phyloP scores from a whole-genome alignment of 164 flowering plant species.

The Vitis cinerea region DNA sequence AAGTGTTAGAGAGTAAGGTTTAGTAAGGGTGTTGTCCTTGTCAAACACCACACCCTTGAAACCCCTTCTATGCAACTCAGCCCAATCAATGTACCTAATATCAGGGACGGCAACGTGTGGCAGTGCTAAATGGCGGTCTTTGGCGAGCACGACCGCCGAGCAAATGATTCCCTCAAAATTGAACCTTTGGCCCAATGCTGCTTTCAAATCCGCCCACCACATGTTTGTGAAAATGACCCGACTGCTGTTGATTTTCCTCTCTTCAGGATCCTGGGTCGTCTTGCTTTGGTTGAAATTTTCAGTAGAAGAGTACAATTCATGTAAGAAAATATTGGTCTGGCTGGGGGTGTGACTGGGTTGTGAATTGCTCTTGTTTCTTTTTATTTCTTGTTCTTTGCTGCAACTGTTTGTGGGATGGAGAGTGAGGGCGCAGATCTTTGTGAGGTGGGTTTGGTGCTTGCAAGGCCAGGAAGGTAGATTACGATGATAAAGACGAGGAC shows the following conservation, averaged over 20 bases:
- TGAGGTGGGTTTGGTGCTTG: slow-evolving; percentile 5
- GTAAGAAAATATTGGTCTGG: neutral
- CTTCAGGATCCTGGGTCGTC: slow-evolving; percentile 10
- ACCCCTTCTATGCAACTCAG: slow-evolving; percentile 52
- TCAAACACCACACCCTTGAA: slow-evolving; percentile 86
- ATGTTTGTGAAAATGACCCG: slow-evolving; percentile 39
- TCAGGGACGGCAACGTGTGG: slow-evolving; percentile 78
- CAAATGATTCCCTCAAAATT: slow-evolving; percentile 63
- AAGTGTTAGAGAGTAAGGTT: slow-evolving; percentile 62
- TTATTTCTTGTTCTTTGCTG: slow-evolving; percentile 10
- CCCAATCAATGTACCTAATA: slow-evolving; percentile 78
- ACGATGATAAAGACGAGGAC: slow-evolving; percentile 1
- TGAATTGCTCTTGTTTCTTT: neutral
- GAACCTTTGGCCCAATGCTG: slow-evolving; percentile 68
- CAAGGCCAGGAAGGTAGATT: neutral
- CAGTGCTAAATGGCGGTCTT: slow-evolving; percentile 52
- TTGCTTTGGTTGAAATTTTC: neutral
- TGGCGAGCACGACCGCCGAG: slow-evolving; percentile 42
- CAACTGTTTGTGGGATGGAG: slow-evolving; percentile 22
- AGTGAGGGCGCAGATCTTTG: slow-evolving; percentile 7
- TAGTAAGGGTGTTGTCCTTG: slow-evolving; percentile 83
- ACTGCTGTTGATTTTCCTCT: neutral
- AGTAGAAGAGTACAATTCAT: slow-evolving; percentile 14
- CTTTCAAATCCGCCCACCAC: slow-evolving; percentile 56
- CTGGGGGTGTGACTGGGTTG: slow-evolving; percentile 9